A percentile compares a stretch with the other conserved stretches of the same genome.
phyloP scores from a whole-genome alignment of 495 filamentous ascomycete species.

The Aspergillus avenaceus region DNA sequence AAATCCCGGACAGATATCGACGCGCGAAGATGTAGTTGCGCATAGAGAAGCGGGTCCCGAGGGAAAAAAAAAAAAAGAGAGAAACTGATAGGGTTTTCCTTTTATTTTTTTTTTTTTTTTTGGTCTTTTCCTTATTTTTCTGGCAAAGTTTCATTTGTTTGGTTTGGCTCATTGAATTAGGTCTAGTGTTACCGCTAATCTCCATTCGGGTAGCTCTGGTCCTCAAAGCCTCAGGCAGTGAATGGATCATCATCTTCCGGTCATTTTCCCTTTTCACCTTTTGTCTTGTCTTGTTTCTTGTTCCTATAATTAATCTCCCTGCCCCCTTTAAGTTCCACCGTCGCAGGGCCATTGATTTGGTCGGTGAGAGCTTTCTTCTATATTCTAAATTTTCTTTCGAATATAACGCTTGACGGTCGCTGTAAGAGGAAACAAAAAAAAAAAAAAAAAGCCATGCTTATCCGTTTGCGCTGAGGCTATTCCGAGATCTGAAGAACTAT shows the following conservation, averaged over 20 bases:
- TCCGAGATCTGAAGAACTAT: neutral
- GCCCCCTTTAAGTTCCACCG: neutral
- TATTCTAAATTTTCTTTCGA: neutral
- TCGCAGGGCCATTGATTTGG: neutral
- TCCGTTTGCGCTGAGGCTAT: neutral
- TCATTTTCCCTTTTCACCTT: neutral
- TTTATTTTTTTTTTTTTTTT: too few relatives aligned
- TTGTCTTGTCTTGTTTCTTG: neutral
- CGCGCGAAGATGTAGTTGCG: conserved; percentile 9
- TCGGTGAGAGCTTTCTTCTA: neutral
- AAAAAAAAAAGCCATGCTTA: neutral
- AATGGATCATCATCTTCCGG: neutral
- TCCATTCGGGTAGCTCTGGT: neutral
- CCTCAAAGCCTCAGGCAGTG: neutral
- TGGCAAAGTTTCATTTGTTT: too few relatives aligned
- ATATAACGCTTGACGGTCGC: neutral
- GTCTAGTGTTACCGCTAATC: neutral
- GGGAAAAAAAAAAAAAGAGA: too few relatives aligned
- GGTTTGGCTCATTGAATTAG: neutral
- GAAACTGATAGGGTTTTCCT: too few relatives aligned
- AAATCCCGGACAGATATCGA: conserved; percentile 6
- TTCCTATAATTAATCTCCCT: too few relatives aligned
- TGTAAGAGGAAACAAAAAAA: too few relatives aligned
- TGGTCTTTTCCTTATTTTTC: neutral
- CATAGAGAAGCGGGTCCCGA: conserved; percentile 11